Evolutionary conservation across 805 yeast species (phyloP).

Genomic region (Starmerella ratchasimensis): DNA sequence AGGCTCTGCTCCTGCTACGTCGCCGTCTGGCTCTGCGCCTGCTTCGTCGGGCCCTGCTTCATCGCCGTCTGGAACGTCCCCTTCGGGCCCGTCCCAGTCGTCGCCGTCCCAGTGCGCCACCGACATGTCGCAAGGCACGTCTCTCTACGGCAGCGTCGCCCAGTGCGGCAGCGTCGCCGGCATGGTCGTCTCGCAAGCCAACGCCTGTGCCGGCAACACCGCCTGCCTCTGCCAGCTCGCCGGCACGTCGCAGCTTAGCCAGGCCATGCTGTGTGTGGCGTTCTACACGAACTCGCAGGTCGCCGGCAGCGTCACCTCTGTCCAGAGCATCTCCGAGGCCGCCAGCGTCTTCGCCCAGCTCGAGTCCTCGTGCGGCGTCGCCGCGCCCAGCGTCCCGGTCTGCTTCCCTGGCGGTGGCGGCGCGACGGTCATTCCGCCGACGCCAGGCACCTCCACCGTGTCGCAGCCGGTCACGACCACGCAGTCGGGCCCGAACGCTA

Average conservation of each 20-base stretch:
- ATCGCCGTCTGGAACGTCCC: not conserved
- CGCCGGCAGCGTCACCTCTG: not conserved
- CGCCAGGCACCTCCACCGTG: not conserved
- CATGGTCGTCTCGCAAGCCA: conserved; percentile 3
- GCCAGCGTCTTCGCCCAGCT: not conserved
- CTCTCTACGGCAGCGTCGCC: conserved; percentile 4
- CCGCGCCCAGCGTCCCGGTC: not conserved
- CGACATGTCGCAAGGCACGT: conserved; percentile 4
- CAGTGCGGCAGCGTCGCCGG: conserved; percentile 9
- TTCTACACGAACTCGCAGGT: conserved; percentile 6
- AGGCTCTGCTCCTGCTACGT: not conserved
- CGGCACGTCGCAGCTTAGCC: not conserved
- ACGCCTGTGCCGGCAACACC: conserved; percentile 2
- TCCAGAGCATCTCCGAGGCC: conserved; percentile 5
- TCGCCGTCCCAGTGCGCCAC: conserved; percentile 1
- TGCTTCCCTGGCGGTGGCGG: conserved; percentile 2
- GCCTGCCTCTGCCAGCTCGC: conserved; percentile 8
- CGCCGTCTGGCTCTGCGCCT: not conserved
- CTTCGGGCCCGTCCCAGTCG: not conserved
- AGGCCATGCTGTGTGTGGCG: conserved; percentile 5
- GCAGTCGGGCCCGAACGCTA: not conserved
- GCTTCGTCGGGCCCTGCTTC: not conserved
- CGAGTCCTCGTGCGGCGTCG: not conserved
- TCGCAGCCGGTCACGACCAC: not conserved
- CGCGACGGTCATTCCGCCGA: not conserved